phyloP scores from a whole-genome alignment of 768 basidiomycete genomes.

The Exsudoporus frostii region DNA sequence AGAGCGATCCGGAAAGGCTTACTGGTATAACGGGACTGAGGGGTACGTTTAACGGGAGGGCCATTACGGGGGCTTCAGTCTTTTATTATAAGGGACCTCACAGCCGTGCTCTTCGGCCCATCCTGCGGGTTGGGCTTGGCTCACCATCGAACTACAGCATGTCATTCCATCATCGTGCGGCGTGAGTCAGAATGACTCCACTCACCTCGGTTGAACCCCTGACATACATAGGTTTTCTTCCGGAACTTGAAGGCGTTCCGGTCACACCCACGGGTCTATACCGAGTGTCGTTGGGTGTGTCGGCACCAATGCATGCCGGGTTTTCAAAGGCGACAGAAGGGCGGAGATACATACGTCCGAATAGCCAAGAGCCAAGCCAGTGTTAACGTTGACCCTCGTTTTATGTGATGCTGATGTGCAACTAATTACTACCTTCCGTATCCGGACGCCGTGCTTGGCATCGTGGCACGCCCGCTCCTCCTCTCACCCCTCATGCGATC shows the following conservation, averaged over 20 bases:
- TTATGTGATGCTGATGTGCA: background rate
- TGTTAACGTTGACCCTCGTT: background rate
- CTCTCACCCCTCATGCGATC: too few relatives aligned
- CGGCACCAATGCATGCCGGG: background rate
- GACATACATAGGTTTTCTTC: background rate
- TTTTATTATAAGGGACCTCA: slow-evolving; percentile 4
- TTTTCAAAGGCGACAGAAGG: background rate
- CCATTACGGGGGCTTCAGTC: background rate
- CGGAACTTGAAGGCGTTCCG: background rate
- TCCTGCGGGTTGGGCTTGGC: slow-evolving; percentile 10
- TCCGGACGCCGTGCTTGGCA: background rate
- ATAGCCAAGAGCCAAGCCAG: slow-evolving; percentile 17
- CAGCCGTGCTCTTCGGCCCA: background rate
- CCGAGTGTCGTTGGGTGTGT: background rate
- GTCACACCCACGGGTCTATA: background rate
- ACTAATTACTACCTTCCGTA: slow-evolving; percentile 17
- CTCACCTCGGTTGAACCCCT: background rate
- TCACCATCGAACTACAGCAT: background rate
- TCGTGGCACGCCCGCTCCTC: too few relatives aligned
- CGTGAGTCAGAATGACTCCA: slow-evolving; percentile 6
- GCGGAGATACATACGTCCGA: background rate
- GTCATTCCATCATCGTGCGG: slow-evolving; percentile 1
- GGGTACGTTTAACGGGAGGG: background rate
- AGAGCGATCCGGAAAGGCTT: background rate
- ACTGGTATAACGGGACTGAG: background rate